These are phyloP conservation scores for Punctularia strigosozonata DNA, from an alignment of 768 basidiomycete genomes.

Conservation along the genomic window DNA sequence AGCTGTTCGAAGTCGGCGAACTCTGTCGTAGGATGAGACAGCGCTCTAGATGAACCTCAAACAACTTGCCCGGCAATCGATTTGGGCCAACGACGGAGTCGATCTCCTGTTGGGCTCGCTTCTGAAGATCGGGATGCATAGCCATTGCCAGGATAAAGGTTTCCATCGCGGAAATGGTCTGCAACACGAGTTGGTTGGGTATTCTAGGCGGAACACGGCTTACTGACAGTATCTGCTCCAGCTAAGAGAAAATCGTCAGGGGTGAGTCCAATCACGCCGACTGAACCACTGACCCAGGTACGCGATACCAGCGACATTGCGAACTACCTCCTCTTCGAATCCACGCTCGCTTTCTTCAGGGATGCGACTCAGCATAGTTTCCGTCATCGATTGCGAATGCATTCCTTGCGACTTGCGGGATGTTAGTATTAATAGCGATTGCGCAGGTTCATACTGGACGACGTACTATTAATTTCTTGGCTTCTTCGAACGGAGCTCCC, in stretches of 20 bases:
- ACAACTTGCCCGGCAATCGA: too few relatives aligned
- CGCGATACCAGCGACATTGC: slow-evolving; percentile 60
- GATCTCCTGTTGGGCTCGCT: slow-evolving; percentile 42
- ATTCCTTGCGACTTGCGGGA: too few relatives aligned
- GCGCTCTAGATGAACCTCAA: too few relatives aligned
- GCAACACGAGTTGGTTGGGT: neutral
- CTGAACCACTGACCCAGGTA: too few relatives aligned
- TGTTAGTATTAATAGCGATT: neutral
- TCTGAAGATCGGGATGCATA: slow-evolving; percentile 30
- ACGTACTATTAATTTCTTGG: slow-evolving; percentile 4
- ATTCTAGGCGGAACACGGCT: neutral
- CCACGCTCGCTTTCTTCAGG: too few relatives aligned
- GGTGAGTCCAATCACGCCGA: too few relatives aligned
- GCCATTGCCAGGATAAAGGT: slow-evolving; percentile 5
- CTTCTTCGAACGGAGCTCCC: slow-evolving; percentile 4
- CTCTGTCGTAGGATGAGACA: too few relatives aligned
- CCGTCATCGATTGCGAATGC: too few relatives aligned
- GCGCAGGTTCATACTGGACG: too few relatives aligned
- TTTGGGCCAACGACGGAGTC: slow-evolving; percentile 27
- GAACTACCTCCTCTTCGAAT: slow-evolving; percentile 40
- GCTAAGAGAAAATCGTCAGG: too few relatives aligned
- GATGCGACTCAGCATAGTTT: too few relatives aligned
- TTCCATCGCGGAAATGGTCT: neutral
- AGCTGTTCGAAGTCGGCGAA: slow-evolving; percentile 30
- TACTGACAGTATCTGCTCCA: too few relatives aligned